Percentiles rank a stretch among this genome's conserved stretches.
Evolutionary conservation across 2,329 filamentous ascomycete species (phyloP).

Genomic region (Alternaria sp.): DNA sequence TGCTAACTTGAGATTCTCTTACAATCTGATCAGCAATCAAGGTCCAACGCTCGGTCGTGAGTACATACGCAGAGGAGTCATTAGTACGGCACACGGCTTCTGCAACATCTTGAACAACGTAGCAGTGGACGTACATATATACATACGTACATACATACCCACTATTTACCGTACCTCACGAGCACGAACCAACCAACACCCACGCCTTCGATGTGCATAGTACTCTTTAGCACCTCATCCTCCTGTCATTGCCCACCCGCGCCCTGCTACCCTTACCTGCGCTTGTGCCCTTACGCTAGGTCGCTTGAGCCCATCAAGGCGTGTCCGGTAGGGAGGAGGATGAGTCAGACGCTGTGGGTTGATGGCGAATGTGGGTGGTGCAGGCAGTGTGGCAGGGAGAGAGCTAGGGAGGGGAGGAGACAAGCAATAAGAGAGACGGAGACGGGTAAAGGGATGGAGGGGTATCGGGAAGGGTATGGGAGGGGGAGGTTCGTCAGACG

Average conservation of each 20-base stretch:
- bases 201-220: constrained; percentile 31
- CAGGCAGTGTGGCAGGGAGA: constrained; percentile 19
- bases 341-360: constrained; percentile 10
- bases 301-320: constrained; percentile 13
- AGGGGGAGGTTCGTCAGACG: background rate
- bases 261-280: constrained; percentile 30
- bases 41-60: no score
- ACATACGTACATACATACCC: background rate
- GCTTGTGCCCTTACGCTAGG: constrained; percentile 21
- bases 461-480: background rate
- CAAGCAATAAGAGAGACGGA: background rate
- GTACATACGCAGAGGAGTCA: background rate
- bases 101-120: background rate
- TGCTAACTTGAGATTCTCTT: no score
- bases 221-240: constrained; percentile 29
- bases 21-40: no score
- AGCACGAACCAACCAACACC: no score
- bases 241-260: constrained; percentile 38
- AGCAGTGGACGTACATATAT: background rate
- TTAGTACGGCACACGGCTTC: background rate
- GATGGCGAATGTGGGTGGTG: constrained; percentile 33
- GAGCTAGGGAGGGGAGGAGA: constrained; percentile 1
- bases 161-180: background rate
- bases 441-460: background rate
- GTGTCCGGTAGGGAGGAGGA: constrained; percentile 28